Percentiles rank a stretch among this genome's conserved stretches.
These are phyloP conservation scores for Cylindrotheca closterium DNA, from an alignment of 108 stramenopile genomes.

Conservation along the genomic window DNA sequence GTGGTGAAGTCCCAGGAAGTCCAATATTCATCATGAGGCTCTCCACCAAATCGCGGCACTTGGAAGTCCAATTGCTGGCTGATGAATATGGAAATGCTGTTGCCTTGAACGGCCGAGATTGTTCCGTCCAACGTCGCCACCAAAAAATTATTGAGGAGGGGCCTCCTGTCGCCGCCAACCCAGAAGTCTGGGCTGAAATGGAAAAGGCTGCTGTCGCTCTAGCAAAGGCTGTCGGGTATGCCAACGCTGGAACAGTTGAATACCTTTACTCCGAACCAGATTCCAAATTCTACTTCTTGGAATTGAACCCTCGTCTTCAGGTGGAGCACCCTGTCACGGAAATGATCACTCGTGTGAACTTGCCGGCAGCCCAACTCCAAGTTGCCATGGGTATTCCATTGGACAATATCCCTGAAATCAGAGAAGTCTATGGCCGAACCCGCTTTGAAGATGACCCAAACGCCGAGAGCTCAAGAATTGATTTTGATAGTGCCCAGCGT, in stretches of 20 bases:
- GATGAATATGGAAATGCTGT: conserved; percentile 98
- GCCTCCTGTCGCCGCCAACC: conserved; percentile 92
- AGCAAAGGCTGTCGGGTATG: conserved; percentile 97
- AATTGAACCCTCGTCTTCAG: conserved; percentile 97
- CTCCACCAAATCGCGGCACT: conserved; percentile 85
- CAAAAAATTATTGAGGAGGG: conserved; percentile 99
- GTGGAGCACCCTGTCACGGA: conserved; percentile 99
- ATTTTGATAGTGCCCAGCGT: conserved; percentile 66
- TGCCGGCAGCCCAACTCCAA: conserved; percentile 97
- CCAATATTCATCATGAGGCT: conserved; percentile 99
- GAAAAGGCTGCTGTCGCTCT: conserved; percentile 95
- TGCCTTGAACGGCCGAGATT: conserved; percentile 98
- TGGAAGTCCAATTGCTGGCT: conserved; percentile 98
- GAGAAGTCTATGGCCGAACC: conserved; percentile 87
- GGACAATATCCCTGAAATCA: conserved; percentile 95
- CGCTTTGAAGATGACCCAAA: conserved; percentile 79
- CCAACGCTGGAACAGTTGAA: conserved; percentile 99
- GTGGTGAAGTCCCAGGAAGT: conserved; percentile 96
- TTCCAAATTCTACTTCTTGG: conserved; percentile 96
- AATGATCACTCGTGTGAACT: conserved; percentile 96
- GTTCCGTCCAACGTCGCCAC: conserved; percentile 97
- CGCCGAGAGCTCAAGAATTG: conserved; percentile 61
- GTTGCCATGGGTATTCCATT: conserved; percentile 99
- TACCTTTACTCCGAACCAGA: conserved; percentile 94
- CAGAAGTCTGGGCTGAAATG: conserved; percentile 94